Base-by-base conservation (phyloP, 306 rosid species). In the Oxytropis ochrocephala region DNA sequence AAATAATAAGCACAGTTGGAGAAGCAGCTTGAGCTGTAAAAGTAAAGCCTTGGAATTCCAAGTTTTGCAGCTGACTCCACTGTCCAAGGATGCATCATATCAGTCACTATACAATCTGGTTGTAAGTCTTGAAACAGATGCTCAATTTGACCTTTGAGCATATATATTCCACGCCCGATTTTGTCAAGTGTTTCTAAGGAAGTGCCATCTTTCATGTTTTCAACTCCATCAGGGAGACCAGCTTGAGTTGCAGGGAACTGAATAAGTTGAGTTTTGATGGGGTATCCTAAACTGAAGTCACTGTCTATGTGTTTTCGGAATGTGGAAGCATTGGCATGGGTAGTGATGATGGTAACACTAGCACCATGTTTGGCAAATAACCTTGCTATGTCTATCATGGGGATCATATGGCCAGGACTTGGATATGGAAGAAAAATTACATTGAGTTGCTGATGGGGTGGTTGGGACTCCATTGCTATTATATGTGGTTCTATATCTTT, bases 341-440 rank as follows among this genome's bases (percentile, higher is more conserved):
- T 70, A 8, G 77, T 21, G 47, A 77, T 70, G 0, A 78, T 71
- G 32, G 77, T 71, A 4, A 78, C 81, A 47, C n/a, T 55, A 36
- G 17, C 74, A 47, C 77, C 74, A 47, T 64, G 73, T 12, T 18
- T 78, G 10, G 81, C 74, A 56, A 78, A 78, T 70, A 77, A 13
- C 24, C 81, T 63, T 43, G 81, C 77, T 7, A 73, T 63, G 35
- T 70, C 77, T 6, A 71, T 4, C 77, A 78, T 70, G 0, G 81
- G 77, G 21, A 4, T 78, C 81, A 71, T 70, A 30, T 78, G 81
- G 1, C 81, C 77, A 14, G 81, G 81, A 1, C 55, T 8, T 46
- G 58, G 77, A 47, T 8, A 78, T 46, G 81, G 81, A 36, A 76
- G 42, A 19, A 76, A 76, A 51, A 32, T 12, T 3, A 49, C 64